Evolutionary conservation across 139 green algal genomes (phyloP), one percentile per base, ranked within the genome.

Genomic region (Desmodesmus armatus): DNA sequence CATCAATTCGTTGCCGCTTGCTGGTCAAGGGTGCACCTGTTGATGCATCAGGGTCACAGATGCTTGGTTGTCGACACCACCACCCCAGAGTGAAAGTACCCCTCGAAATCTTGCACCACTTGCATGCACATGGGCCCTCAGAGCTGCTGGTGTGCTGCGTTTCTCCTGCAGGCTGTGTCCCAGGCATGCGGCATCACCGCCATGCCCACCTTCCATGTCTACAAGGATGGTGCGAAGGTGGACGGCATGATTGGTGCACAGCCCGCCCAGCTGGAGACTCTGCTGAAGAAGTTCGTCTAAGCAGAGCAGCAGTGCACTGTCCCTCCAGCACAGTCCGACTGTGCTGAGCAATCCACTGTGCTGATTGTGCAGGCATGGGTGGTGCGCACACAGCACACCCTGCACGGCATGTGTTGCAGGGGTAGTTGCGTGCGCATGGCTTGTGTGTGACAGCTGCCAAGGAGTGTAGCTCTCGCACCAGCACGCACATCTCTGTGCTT

Each of bases 121-220:
- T n/a, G n/a, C n/a, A n/a, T n/a, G n/a, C n/a, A n/a, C n/a, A n/a
- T n/a, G n/a, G n/a, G n/a, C n/a, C n/a, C 37, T 75, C 0, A 49
- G 15, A 51, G 67, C 67, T 75, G 67, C 47, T 55, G 7, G 47
- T 13, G 47, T 13, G 7, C 47, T 55, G 47, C 13, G 47, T 55
- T 55, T 76, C 51, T 40, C 60, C 37, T 76, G 49, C 81, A 94
- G 84, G 83, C 89, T 35, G 93, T 97, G 25, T 91, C 94, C 5
- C 83, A 78, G 35, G 79, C 84, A 2, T 91, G 74, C 70, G 92
- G 93, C 35, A 92, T 98, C 77, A 87, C 49, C 49, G 95, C 93
- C 39, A 98, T 98, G 94, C 95, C 95, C 37, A 97, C 95, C 49
- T 98, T 98, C 94, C 92, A 96, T 62, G 83, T 96, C 35, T 97